These are phyloP conservation scores for Fusarium ambrosium DNA, from an alignment of 2,329 filamentous ascomycete species.

Conservation along the genomic window DNA sequence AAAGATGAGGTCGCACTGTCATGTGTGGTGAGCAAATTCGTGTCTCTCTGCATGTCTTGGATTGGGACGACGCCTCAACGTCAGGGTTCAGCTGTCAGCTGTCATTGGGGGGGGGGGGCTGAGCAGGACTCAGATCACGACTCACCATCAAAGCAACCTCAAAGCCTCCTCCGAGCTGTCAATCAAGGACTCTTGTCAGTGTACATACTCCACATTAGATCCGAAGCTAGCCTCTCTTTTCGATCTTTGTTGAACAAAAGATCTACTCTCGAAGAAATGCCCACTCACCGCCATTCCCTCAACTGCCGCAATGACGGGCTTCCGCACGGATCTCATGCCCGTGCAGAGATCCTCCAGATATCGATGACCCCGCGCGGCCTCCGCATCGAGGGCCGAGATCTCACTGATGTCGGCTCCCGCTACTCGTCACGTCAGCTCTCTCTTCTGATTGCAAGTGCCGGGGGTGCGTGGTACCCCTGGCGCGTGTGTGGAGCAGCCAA, in stretches of 20 bases:
- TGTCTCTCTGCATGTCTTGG: not conserved
- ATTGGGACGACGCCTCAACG: not conserved
- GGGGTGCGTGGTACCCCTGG: slow-evolving; percentile 9
- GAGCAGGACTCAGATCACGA: slow-evolving; percentile 2
- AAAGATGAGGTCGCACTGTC: slow-evolving; percentile 57
- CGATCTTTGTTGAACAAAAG: not conserved
- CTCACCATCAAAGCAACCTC: slow-evolving; percentile 62
- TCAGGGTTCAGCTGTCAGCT: slow-evolving; percentile 9
- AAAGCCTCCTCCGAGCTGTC: slow-evolving; percentile 64
- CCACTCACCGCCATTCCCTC: slow-evolving; percentile 63
- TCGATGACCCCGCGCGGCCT: slow-evolving; percentile 49
- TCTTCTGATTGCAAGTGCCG: slow-evolving; percentile 17
- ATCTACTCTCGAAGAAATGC: not conserved
- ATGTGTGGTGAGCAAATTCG: not conserved
- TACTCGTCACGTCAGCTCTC: slow-evolving; percentile 30
- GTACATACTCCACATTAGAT: slow-evolving; percentile 11
- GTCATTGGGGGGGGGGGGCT: not conserved
- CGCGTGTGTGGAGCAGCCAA: slow-evolving; percentile 3
- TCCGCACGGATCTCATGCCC: slow-evolving; percentile 53
- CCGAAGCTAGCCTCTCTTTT: not conserved
- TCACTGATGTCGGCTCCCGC: slow-evolving; percentile 55
- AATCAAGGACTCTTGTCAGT: slow-evolving; percentile 22
- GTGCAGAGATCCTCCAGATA: slow-evolving; percentile 58
- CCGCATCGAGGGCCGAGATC: slow-evolving; percentile 52
- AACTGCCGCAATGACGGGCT: slow-evolving; percentile 64